Evolutionary conservation across 2,329 filamentous ascomycete species (phyloP), one percentile per base, ranked within the genome.

Genomic region (Cercospora zeae-maydis): DNA sequence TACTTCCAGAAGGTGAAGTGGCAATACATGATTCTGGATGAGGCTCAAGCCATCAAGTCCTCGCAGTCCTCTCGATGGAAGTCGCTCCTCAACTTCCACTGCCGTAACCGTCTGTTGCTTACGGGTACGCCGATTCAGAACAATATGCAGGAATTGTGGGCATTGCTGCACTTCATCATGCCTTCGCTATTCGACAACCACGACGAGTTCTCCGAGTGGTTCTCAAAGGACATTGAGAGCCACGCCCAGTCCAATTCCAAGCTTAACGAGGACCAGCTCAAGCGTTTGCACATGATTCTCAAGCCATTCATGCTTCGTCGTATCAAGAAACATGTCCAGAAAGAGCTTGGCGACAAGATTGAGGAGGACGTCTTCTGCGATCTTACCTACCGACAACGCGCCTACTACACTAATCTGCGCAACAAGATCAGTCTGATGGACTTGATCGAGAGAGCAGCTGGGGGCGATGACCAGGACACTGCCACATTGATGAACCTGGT

Each of bases 11-110:
- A 98, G 82, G 95, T 99, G 84, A 90, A 90, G 71, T 99, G 95
- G 95, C 95, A 98, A 79, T 98, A 99, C 81, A 99, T 99, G 95
- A 97, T 99, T 76, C 85, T 99, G 42, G 95, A 99, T 71, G 95
- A 99, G 78, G 95, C 95, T 1, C 95, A 99, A 75, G 95, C 95
- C 69, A 98, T 99, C 86, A 99, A 99, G 82, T 97, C 93, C 66
- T 97, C 95, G 0, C 87, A 91, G 72, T 97, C 92, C 80, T 96
- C 93, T 14, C 87, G 95, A 74, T 99, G 95, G 95, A 99, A 98
- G 84, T 93, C 90, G 69, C 78, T 99, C 67, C 83, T 99, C 52
- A 90, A 89, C 56, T 98, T 98, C 83, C 91, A 96, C 75, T 98
- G 93, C 79, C 90, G 95, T 64, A 99, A 98, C 78, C 87, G 95